Percentiles rank a stretch among this genome's conserved stretches.
Evolutionary conservation across 2,329 filamentous ascomycete species (phyloP).

Genomic region (Aspergillus neotritici): DNA sequence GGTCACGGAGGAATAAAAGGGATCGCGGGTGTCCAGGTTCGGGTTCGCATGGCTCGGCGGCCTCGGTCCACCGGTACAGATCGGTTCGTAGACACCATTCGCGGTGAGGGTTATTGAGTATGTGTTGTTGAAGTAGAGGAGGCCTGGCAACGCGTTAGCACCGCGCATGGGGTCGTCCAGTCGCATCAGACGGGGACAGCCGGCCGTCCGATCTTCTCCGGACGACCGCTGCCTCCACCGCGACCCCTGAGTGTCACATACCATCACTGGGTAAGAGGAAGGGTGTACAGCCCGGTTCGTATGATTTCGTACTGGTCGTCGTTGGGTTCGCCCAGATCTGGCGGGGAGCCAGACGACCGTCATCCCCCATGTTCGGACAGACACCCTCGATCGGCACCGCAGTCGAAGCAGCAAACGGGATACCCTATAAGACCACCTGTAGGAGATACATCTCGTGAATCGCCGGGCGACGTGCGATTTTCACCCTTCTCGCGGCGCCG

Average conservation of each 20-base stretch:
- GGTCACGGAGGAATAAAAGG: constrained; percentile 89
- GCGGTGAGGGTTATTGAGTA: constrained; percentile 41
- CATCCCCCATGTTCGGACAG: constrained; percentile 30
- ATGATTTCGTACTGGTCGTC: constrained; percentile 31
- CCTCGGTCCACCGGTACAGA: constrained; percentile 40
- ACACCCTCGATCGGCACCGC: constrained; percentile 10
- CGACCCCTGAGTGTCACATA: constrained; percentile 18
- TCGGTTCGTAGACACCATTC: constrained; percentile 47
- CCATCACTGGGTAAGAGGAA: constrained; percentile 58
- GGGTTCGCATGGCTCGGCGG: constrained; percentile 38
- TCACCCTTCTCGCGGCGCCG: too few species aligned
- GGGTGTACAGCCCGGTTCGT: constrained; percentile 53
- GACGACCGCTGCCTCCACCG: background rate
- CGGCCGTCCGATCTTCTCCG: background rate
- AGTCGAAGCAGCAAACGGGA: constrained; percentile 10
- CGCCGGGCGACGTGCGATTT: too few species aligned
- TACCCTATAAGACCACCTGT: constrained; percentile 11
- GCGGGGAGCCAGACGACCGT: constrained; percentile 30
- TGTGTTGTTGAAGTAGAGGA: constrained; percentile 39
- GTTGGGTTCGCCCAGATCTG: constrained; percentile 39
- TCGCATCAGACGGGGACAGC: background rate
- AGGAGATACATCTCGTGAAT: too few species aligned
- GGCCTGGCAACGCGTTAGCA: constrained; percentile 22
- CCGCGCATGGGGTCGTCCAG: background rate
- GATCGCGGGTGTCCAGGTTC: constrained; percentile 67